Evolutionary conservation across 805 yeast species (phyloP).

Genomic region (Hyphopichia homilentoma): DNA sequence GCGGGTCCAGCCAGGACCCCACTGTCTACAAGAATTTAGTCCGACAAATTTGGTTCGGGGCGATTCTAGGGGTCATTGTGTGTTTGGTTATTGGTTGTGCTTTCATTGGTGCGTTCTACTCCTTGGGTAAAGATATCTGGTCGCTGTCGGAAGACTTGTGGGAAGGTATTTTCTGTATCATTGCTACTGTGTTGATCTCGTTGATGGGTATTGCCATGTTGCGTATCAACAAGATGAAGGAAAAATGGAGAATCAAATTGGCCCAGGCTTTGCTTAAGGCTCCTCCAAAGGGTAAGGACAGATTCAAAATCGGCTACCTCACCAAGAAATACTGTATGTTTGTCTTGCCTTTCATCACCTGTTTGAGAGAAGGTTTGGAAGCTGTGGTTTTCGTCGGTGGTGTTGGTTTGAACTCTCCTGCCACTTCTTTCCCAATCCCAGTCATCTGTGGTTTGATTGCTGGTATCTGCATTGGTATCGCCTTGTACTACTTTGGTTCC

Average conservation of each 20-base stretch:
- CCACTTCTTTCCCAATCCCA: slow-evolving; percentile 84
- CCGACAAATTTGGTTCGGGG: slow-evolving; percentile 88
- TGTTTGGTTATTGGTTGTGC: slow-evolving; percentile 89
- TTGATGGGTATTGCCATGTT: slow-evolving; percentile 96
- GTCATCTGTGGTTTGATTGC: slow-evolving; percentile 82
- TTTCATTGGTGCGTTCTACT: slow-evolving; percentile 90
- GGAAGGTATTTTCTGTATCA: slow-evolving; percentile 93
- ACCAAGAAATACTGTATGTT: slow-evolving; percentile 80
- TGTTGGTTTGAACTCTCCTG: slow-evolving; percentile 34
- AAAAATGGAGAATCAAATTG: slow-evolving; percentile 93
- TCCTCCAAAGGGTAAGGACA: slow-evolving; percentile 47
- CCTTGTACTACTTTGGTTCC: slow-evolving; percentile 81
- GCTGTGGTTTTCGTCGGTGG: slow-evolving; percentile 46
- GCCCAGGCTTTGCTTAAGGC: slow-evolving; percentile 73
- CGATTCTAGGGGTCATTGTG: slow-evolving; percentile 63
- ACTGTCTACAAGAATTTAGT: slow-evolving; percentile 56
- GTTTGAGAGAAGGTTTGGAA: slow-evolving; percentile 88
- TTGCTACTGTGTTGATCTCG: slow-evolving; percentile 86
- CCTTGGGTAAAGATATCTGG: slow-evolving; percentile 80
- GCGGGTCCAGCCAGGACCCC: slow-evolving; percentile 45
- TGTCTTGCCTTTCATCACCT: slow-evolving; percentile 83
- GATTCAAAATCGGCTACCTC: slow-evolving; percentile 35
- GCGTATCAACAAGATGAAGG: slow-evolving; percentile 93
- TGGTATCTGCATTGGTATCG: slow-evolving; percentile 67
- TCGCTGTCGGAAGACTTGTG: slow-evolving; percentile 84